Conservation (phyloP, 2,329 filamentous ascomycete species). For the Phaeosphaeria sp. region DNA sequence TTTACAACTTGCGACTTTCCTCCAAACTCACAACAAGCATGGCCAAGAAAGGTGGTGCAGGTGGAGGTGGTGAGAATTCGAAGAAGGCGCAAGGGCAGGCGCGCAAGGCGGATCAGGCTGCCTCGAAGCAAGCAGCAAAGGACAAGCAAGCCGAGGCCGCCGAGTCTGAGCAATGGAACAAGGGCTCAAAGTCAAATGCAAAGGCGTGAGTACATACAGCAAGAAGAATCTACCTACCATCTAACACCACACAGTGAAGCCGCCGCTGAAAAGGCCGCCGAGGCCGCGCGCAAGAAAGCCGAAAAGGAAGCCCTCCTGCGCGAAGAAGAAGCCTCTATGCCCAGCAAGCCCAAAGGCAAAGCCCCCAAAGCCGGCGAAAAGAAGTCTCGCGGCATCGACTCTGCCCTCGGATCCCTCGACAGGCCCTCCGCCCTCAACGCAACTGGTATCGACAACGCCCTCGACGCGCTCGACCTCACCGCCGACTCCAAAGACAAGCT, state of each 20-base stretch:
- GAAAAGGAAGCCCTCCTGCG: slow-evolving; percentile 83
- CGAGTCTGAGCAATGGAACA: slow-evolving; percentile 81
- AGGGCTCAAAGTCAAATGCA: slow-evolving; percentile 81
- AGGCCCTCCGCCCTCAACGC: slow-evolving; percentile 72
- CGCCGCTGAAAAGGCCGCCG: slow-evolving; percentile 82
- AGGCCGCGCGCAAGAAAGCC: slow-evolving; percentile 86
- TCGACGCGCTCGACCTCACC: slow-evolving; percentile 81
- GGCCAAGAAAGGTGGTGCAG: slow-evolving; percentile 63
- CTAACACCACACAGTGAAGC: slow-evolving; percentile 68
- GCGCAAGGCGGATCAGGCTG: slow-evolving; percentile 87
- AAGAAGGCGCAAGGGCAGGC: slow-evolving; percentile 93
- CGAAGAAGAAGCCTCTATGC: slow-evolving; percentile 78
- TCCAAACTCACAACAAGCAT: slow-evolving; percentile 21
- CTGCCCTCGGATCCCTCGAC: slow-evolving; percentile 55
- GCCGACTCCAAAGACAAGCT: slow-evolving; percentile 71
- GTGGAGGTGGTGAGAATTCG: slow-evolving; percentile 69
- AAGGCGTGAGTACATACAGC: slow-evolving; percentile 75
- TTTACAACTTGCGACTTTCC: not conserved
- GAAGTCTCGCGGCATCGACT: slow-evolving; percentile 72
- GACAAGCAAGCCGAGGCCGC: slow-evolving; percentile 69
- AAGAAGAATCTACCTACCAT: not conserved
- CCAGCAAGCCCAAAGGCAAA: slow-evolving; percentile 69
- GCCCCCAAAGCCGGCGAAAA: slow-evolving; percentile 69
- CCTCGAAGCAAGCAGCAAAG: slow-evolving; percentile 76
- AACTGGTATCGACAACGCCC: slow-evolving; percentile 88